phyloP scores from a whole-genome alignment of 805 yeast genomes.

The Grigorovia transvaalensis region DNA sequence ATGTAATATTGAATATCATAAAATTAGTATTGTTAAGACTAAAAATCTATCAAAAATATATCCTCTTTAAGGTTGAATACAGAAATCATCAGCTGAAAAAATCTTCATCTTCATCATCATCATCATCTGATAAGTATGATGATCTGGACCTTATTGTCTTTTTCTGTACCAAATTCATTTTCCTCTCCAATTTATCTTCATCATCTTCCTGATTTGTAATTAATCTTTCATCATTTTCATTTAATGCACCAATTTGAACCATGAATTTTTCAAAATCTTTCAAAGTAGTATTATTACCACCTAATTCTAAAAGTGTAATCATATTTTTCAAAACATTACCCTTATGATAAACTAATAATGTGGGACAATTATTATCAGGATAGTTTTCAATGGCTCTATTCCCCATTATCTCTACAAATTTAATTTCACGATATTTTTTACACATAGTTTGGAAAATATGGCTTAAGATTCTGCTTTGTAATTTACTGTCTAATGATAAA shows the following conservation, averaged over 20 bases:
- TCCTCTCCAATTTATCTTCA: conserved; percentile 45
- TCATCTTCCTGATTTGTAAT: conserved; percentile 49
- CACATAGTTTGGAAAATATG: conserved; percentile 52
- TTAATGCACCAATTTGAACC: conserved; percentile 56
- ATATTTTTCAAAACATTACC: conserved; percentile 71
- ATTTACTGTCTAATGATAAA: conserved; percentile 52
- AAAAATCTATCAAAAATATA: no score
- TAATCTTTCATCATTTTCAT: conserved; percentile 57
- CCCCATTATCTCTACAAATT: conserved; percentile 88
- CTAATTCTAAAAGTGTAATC: conserved; percentile 69
- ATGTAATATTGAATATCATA: background rate
- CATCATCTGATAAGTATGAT: conserved; percentile 10
- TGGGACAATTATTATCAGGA: conserved; percentile 86
- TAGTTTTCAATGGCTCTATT: conserved; percentile 85
- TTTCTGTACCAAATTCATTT: conserved; percentile 38
- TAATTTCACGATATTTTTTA: conserved; percentile 62
- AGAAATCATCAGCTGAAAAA: conserved; percentile 39
- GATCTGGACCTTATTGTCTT: conserved; percentile 40
- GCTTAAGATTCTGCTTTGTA: conserved; percentile 65
- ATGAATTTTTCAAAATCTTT: conserved; percentile 66
- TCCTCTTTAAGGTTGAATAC: background rate
- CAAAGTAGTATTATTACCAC: conserved; percentile 67
- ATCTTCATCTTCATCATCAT: conserved; percentile 34
- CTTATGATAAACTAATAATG: conserved; percentile 70
- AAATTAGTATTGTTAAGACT: no score